Percentiles rank a stretch among this genome's conserved stretches.
phyloP scores from a whole-genome alignment of 2,329 filamentous ascomycete species.

The Fusarium sp. region DNA sequence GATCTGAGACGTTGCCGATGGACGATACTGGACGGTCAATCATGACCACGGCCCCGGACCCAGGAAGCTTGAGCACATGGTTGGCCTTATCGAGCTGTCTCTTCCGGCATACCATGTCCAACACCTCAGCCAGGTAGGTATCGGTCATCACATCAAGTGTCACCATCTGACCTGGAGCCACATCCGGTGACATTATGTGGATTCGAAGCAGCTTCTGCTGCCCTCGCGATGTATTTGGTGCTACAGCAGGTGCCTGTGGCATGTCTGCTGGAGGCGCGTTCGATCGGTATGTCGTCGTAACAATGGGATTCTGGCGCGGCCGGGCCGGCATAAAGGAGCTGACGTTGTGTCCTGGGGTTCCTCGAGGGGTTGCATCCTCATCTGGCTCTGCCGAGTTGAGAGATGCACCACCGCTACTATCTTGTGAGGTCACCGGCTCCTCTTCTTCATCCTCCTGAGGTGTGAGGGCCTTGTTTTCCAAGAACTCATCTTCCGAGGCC shows the following conservation, averaged over 20 bases:
- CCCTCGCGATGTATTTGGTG: slow-evolving; percentile 63
- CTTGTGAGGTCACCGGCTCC: slow-evolving; percentile 43
- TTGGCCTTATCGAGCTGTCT: slow-evolving; percentile 81
- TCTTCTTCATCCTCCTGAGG: slow-evolving; percentile 70
- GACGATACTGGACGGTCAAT: slow-evolving; percentile 83
- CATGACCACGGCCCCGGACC: slow-evolving; percentile 78
- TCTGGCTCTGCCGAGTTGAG: slow-evolving; percentile 48
- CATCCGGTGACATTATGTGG: slow-evolving; percentile 76
- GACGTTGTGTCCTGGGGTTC: slow-evolving; percentile 46
- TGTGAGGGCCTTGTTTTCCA: slow-evolving; percentile 74
- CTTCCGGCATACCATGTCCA: slow-evolving; percentile 81
- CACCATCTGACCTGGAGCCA: slow-evolving; percentile 77
- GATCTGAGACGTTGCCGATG: slow-evolving; percentile 77
- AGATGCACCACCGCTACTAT: slow-evolving; percentile 40
- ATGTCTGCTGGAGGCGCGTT: slow-evolving; percentile 67
- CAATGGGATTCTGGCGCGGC: slow-evolving; percentile 67
- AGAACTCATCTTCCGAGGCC: slow-evolving; percentile 74
- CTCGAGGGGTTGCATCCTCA: slow-evolving; percentile 44
- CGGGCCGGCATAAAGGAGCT: slow-evolving; percentile 48
- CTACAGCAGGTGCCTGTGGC: slow-evolving; percentile 60
- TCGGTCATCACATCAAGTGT: slow-evolving; percentile 82
- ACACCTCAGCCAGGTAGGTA: slow-evolving; percentile 83
- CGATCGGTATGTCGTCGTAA: slow-evolving; percentile 68
- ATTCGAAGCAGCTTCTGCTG: slow-evolving; percentile 77
- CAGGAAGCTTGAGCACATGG: slow-evolving; percentile 81